Evolutionary conservation across 805 yeast species (phyloP).

Genomic region (Nematodospora valgi): DNA sequence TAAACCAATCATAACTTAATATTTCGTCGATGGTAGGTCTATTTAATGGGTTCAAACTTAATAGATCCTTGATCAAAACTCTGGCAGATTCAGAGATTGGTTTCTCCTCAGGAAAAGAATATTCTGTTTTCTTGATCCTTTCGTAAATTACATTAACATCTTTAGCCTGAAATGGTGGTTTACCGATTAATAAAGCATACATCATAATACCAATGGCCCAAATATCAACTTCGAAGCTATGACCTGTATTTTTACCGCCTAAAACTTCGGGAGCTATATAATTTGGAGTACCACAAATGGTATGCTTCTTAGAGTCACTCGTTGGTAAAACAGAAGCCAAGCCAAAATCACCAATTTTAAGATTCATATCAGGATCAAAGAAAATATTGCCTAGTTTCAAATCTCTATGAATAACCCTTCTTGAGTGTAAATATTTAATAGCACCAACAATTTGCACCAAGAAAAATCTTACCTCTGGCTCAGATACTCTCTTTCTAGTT

Average conservation of each 20-base stretch:
- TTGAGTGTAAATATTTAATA: slow-evolving; percentile 83
- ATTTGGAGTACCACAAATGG: slow-evolving; percentile 98
- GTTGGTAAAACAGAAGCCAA: slow-evolving; percentile 89
- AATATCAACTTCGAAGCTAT: slow-evolving; percentile 89
- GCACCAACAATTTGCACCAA: slow-evolving; percentile 95
- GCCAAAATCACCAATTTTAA: slow-evolving; percentile 97
- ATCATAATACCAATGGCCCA: slow-evolving; percentile 99
- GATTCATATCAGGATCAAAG: slow-evolving; percentile 88
- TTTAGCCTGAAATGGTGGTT: slow-evolving; percentile 97
- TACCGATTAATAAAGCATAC: slow-evolving; percentile 87
- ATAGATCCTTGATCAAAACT: slow-evolving; percentile 64
- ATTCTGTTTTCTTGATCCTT: slow-evolving; percentile 81
- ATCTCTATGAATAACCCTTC: slow-evolving; percentile 94
- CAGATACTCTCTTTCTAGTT: slow-evolving; percentile 78
- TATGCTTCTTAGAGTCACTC: slow-evolving; percentile 69
- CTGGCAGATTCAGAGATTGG: slow-evolving; percentile 72
- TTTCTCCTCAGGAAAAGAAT: slow-evolving; percentile 68
- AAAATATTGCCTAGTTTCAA: slow-evolving; percentile 93
- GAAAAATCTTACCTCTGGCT: slow-evolving; percentile 86
- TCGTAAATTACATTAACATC: slow-evolving; percentile 91
- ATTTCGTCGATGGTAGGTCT: slow-evolving; percentile 83
- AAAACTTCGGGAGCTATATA: slow-evolving; percentile 98
- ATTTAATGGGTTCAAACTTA: slow-evolving; percentile 71
- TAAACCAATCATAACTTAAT: slow-evolving; percentile 82
- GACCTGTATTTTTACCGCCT: slow-evolving; percentile 84